Base-by-base conservation (phyloP, 2,329 filamentous ascomycete species). In the Diaporthe longicolla region DNA sequence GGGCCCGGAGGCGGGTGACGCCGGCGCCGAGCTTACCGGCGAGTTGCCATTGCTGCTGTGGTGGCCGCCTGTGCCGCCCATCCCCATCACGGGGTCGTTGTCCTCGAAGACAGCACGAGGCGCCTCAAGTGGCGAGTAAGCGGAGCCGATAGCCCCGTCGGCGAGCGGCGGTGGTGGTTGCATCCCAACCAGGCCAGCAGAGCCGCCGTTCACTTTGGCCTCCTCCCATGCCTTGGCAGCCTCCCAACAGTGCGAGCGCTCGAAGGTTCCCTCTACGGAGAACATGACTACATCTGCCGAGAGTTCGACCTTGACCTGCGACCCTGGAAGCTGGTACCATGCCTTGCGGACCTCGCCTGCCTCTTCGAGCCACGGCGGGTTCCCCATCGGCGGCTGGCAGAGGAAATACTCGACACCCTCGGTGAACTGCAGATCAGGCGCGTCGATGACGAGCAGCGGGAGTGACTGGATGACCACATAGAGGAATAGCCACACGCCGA, bases 351-450 rank as follows among this genome's bases (percentile, higher is more conserved):
- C 88, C 63, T 90, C 85, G 45, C 87, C 86, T 50, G 90, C 89
- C 70, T 93, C 92, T 71, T 91, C 89, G 59, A 92, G 86, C 94
- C 94, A 97, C 0, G 94, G 94, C 0, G 91, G 87, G 71, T 92
- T 91, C 24, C 92, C 92, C 79, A 93, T 89, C 0, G 93, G 92
- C 5, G 93, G 90, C 80, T 94, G 88, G 81, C 94, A 95, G 37
- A 96, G 86, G 84, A 96, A 97, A 83, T 96, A 95, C 81, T 96
- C 94, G 3, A 94, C 93, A 1, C 89, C 92, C 68, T 94, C 90
- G 0, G 90, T 93, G 80, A 89, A 92, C 71, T 88, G 89, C 58
- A 95, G 84, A 13, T 89, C 91, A 0, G 93, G 93, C 0, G 93
- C 93, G 81, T 97, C 94, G 45, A 95, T 87, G 1, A 94, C 93